Evolutionary conservation across 768 basidiomycete species (phyloP).

Genomic region (Termitomyces sp.): DNA sequence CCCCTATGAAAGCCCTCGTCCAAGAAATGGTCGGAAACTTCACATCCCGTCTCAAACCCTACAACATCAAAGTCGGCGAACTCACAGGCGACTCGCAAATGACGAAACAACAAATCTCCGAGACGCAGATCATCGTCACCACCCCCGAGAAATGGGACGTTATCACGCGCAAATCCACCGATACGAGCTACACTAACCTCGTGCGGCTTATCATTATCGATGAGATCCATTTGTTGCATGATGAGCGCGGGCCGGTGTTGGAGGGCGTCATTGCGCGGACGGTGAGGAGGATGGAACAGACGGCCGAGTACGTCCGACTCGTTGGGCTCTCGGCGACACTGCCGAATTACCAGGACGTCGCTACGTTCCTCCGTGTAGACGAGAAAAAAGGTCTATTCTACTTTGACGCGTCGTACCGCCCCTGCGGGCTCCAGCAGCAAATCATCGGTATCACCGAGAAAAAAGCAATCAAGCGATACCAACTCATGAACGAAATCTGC

Average conservation of each 20-base stretch:
- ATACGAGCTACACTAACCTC: constrained; percentile 94
- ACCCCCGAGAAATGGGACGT: constrained; percentile 99
- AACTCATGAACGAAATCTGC: constrained; percentile 98
- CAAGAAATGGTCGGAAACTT: constrained; percentile 99
- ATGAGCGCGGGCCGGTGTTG: constrained; percentile 95
- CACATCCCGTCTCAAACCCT: constrained; percentile 60
- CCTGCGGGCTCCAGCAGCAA: constrained; percentile 93
- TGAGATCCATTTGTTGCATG: constrained; percentile 96
- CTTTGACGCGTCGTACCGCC: constrained; percentile 92
- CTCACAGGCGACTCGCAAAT: constrained; percentile 97
- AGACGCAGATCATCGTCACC: constrained; percentile 97
- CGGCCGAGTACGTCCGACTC: constrained; percentile 86
- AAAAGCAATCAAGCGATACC: constrained; percentile 98
- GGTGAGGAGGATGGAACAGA: constrained; percentile 93
- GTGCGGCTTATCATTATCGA: constrained; percentile 97
- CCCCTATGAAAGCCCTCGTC: constrained; percentile 98
- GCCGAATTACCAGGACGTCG: constrained; percentile 98
- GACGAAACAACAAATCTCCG: constrained; percentile 95
- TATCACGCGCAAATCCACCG: constrained; percentile 96
- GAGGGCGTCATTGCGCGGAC: constrained; percentile 90
- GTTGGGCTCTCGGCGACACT: constrained; percentile 95
- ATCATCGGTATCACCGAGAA: constrained; percentile 98
- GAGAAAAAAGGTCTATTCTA: constrained; percentile 91
- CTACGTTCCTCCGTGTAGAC: constrained; percentile 94
- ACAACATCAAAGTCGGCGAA: constrained; percentile 86